These are phyloP conservation scores for Dillenia turbinata DNA, from an alignment of 164 flowering plant genomes.

Conservation along the genomic window DNA sequence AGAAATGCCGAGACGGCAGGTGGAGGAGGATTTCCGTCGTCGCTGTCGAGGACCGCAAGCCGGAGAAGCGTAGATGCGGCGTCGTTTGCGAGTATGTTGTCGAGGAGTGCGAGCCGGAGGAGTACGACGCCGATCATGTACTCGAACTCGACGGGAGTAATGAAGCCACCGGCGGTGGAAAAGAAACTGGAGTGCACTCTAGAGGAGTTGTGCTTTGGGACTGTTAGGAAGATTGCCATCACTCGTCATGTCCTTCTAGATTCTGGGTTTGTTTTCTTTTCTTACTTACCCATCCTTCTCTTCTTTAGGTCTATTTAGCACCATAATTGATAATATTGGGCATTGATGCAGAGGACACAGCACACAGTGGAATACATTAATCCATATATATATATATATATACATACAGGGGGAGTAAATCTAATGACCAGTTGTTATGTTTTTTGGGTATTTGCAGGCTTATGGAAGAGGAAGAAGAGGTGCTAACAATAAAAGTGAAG, in stretches of 20 bases:
- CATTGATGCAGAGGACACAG: not conserved
- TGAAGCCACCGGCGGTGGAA: conserved; percentile 46
- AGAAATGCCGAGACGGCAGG: too few species aligned
- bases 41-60: conserved; percentile 11
- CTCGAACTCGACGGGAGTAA: conserved; percentile 35
- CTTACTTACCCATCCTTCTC: not conserved
- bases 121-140: conserved; percentile 45
- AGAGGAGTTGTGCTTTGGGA: conserved; percentile 68
- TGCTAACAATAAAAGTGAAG: conserved; percentile 51
- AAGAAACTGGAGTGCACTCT: conserved; percentile 67
- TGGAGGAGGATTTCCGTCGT: too few species aligned
- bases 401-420: not conserved
- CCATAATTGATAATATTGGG: too few species aligned
- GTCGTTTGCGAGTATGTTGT: conserved; percentile 11
- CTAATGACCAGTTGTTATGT: not conserved
- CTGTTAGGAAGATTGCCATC: conserved; percentile 52
- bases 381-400: not conserved
- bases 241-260: conserved; percentile 46
- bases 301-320: not conserved
- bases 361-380: not conserved
- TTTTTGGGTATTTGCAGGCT: conserved; percentile 27
- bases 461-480: conserved; percentile 54
- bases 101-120: conserved; percentile 22
- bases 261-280: conserved; percentile 35
- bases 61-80: conserved; percentile 8